Base-by-base conservation (phyloP, 2,329 filamentous ascomycete species). In the Paraphaeosphaeria sporulosa region DNA sequence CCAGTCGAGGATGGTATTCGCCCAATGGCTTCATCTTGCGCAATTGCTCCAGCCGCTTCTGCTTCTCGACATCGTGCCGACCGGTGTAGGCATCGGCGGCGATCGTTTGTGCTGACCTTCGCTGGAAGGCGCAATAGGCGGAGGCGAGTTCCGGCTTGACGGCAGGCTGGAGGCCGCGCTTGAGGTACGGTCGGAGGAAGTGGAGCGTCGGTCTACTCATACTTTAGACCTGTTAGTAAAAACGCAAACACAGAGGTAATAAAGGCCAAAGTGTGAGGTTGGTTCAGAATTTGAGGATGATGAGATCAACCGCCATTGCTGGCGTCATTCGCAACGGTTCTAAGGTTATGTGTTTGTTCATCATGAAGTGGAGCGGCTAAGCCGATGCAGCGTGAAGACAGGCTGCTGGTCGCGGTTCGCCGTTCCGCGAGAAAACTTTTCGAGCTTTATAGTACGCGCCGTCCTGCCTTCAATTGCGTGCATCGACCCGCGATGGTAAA, bases 311-410 rank as follows among this genome's bases (percentile, higher is more conserved):
- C 79, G 79, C 78, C 79, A 76, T 77, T 73, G 71, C 73, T 75
- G 81, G 80, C 80, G 82, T 89, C 86, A 87, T 85, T 85, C 86
- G 87, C 87, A 89, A 87, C 87, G 87, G 87, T 89, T 89, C 87
- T 54, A 54, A 54, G 38, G 38, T 54, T 88, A 75, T 65, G 64
- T 27, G 65, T 71, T 71, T 59, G 64, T 71, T 76, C 75, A 75
- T 77, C 72, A 75, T 70, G 47, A 23, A 58, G 55, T 40, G 30
- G 17, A 40, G 34, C 42, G 3, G 43, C 25, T 19, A 10, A 38
- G 25, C 44, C 51, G 38, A 19, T 51, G 32, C 30, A 32, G 30
- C 12, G 32, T n/a, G 19, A 42, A 30, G 38, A 43, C 49, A 50
- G 34, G 48, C 30, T 40, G 17, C 43, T 23, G 27, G 40, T 32